A percentile compares a stretch with the other conserved stretches of the same genome.
Evolutionary conservation across 2,329 filamentous ascomycete species (phyloP).

Genomic region (Hirsutella minnesotensis): DNA sequence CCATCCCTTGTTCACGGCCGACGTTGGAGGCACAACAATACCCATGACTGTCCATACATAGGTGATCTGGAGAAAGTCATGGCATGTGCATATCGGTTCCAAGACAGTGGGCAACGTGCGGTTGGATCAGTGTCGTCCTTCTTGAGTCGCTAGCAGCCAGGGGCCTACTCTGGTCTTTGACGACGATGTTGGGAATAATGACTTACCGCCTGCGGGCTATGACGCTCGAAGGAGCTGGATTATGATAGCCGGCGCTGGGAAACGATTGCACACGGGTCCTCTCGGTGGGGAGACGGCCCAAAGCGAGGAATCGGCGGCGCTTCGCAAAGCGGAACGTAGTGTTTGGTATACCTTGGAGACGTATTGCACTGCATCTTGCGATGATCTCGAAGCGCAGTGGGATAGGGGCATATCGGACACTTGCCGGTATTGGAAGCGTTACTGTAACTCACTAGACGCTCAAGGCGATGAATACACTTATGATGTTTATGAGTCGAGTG

Average conservation of each 20-base stretch:
- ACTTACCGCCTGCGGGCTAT: too few relatives aligned
- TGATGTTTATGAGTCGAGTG: not conserved
- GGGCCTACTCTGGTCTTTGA: too few relatives aligned
- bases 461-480: slow-evolving; percentile 1
- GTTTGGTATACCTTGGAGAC: too few relatives aligned
- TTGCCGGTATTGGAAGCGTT: too few relatives aligned
- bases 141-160: too few relatives aligned
- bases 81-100: not conserved
- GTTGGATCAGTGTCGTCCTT: too few relatives aligned
- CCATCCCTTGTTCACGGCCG: slow-evolving; percentile 2
- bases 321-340: not conserved
- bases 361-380: too few relatives aligned
- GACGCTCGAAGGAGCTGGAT: too few relatives aligned
- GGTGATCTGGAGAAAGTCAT: not conserved
- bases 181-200: too few relatives aligned
- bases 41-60: slow-evolving; percentile 8
- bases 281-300: not conserved
- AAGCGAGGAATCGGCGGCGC: not conserved
- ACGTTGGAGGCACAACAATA: slow-evolving; percentile 7
- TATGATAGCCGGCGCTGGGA: not conserved
- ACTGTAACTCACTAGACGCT: not conserved
- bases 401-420: too few relatives aligned
- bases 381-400: too few relatives aligned
- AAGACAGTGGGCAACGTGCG: too few relatives aligned
- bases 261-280: not conserved